These are phyloP conservation scores for Kurtzmaniella quercitrusa DNA, from an alignment of 1,139 yeast genomes.

Conservation along the genomic window DNA sequence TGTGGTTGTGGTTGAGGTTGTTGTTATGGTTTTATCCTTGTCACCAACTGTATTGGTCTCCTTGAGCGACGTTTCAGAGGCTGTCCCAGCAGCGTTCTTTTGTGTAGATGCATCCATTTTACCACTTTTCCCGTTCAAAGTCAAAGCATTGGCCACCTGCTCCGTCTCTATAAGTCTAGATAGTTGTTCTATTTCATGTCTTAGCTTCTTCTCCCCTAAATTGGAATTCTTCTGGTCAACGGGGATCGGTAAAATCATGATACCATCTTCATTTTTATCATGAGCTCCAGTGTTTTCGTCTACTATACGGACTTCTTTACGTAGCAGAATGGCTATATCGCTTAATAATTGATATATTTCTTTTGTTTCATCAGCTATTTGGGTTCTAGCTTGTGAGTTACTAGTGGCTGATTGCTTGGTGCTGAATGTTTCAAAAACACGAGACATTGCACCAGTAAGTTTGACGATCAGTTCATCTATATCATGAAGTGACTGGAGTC, in stretches of 20 bases:
- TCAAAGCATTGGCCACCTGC: slow-evolving; percentile 2
- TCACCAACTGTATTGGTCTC: too few species aligned
- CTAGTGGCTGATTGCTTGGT: slow-evolving; percentile 15
- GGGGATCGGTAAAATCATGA: slow-evolving; percentile 55
- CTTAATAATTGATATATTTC: slow-evolving; percentile 31
- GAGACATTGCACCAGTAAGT: slow-evolving; percentile 36
- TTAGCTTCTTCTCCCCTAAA: slow-evolving; percentile 48
- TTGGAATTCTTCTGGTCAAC: slow-evolving; percentile 61
- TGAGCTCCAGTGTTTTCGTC: slow-evolving; percentile 54
- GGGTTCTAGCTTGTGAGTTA: slow-evolving; percentile 14
- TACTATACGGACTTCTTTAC: slow-evolving; percentile 54
- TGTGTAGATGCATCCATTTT: too few species aligned
- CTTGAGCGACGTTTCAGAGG: too few species aligned
- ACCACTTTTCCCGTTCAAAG: too few species aligned
- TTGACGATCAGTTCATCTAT: slow-evolving; percentile 44
- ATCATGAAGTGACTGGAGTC: slow-evolving; percentile 41
- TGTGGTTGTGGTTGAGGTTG: too few species aligned
- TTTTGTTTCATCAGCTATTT: slow-evolving; percentile 27
- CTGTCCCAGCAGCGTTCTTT: slow-evolving; percentile 1
- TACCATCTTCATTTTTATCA: slow-evolving; percentile 39
- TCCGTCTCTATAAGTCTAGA: slow-evolving; percentile 3
- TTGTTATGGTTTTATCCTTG: too few species aligned
- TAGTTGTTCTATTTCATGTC: slow-evolving; percentile 22
- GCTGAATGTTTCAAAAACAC: slow-evolving; percentile 38
- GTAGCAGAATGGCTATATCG: slow-evolving; percentile 42